Evolutionary conservation across 176 grass and related monocot species (phyloP).

Genomic region (Ensete glaucum): DNA sequence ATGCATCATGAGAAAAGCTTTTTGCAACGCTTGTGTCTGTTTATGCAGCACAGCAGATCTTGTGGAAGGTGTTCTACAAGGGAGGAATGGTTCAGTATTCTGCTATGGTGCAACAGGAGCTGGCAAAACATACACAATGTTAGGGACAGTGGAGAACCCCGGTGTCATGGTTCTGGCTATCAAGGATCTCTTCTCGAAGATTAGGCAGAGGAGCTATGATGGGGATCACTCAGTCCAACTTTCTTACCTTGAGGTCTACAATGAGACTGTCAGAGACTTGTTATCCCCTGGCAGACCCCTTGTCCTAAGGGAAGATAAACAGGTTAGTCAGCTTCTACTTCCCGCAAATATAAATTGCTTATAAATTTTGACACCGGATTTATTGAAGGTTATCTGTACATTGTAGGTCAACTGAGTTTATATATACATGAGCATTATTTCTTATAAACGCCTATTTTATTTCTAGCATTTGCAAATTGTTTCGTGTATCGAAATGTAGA

Average conservation of each 20-base stretch:
- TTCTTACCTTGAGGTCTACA: conserved; percentile 94
- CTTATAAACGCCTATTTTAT: neutral
- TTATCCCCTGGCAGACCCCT: conserved; percentile 80
- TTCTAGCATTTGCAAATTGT: neutral
- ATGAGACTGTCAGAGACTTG: conserved; percentile 92
- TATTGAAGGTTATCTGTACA: neutral
- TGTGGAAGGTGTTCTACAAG: conserved; percentile 85
- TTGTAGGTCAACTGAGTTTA: too few species aligned
- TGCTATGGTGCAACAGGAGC: conserved; percentile 97
- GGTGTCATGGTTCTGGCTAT: conserved; percentile 96
- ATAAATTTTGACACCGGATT: neutral
- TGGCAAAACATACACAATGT: conserved; percentile 96
- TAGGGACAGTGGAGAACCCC: conserved; percentile 68
- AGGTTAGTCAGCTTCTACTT: conserved; percentile 29
- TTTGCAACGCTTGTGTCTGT: neutral
- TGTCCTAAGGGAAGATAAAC: conserved; percentile 84
- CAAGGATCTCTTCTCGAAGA: conserved; percentile 85
- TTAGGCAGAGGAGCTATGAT: conserved; percentile 60
- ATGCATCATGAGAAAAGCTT: too few species aligned
- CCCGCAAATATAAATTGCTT: neutral
- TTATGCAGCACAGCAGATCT: conserved; percentile 68
- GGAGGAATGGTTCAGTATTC: conserved; percentile 91
- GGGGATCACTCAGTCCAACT: conserved; percentile 66
- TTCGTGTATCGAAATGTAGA: too few species aligned
- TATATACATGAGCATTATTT: conserved; percentile 1